These are phyloP conservation scores for Moelleriella libera DNA, from an alignment of 2,329 filamentous ascomycete genomes.

Conservation along the genomic window DNA sequence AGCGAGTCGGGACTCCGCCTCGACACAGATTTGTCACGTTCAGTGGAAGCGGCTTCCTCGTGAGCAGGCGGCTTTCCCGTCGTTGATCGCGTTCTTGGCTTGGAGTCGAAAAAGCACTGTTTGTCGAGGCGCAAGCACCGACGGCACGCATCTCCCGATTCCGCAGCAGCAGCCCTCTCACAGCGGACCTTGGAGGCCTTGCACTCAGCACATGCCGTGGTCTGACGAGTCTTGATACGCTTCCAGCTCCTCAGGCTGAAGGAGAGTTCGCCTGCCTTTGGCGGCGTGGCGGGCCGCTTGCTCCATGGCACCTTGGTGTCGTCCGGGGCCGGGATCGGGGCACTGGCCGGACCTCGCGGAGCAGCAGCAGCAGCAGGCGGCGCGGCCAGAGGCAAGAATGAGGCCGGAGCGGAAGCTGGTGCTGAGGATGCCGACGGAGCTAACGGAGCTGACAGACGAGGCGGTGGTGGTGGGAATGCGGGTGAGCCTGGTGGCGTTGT, in stretches of 20 bases:
- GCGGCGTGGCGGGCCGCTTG: neutral
- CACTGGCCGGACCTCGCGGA: neutral
- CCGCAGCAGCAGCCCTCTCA: slow-evolving; percentile 1
- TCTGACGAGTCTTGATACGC: neutral
- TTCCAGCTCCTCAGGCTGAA: slow-evolving; percentile 2
- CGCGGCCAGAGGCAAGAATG: too few species aligned
- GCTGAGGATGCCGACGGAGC: too few species aligned
- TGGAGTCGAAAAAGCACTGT: slow-evolving; percentile 3
- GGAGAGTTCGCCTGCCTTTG: neutral
- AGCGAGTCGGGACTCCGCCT: neutral
- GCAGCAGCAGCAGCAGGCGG: too few species aligned
- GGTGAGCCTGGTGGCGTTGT: neutral
- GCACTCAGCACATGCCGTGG: slow-evolving; percentile 1
- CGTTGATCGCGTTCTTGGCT: neutral
- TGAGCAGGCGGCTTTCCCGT: neutral
- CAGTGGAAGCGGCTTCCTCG: neutral
- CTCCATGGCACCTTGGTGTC: neutral
- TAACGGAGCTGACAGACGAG: too few species aligned
- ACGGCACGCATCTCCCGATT: neutral
- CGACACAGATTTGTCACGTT: neutral
- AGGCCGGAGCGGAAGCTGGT: too few species aligned
- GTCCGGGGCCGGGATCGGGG: neutral
- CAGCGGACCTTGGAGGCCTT: slow-evolving; percentile 3
- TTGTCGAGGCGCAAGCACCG: slow-evolving; percentile 1
- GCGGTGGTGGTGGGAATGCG: too few species aligned